Conservation (phyloP, 805 yeast species). For the Kodamaea fukazawae region DNA sequence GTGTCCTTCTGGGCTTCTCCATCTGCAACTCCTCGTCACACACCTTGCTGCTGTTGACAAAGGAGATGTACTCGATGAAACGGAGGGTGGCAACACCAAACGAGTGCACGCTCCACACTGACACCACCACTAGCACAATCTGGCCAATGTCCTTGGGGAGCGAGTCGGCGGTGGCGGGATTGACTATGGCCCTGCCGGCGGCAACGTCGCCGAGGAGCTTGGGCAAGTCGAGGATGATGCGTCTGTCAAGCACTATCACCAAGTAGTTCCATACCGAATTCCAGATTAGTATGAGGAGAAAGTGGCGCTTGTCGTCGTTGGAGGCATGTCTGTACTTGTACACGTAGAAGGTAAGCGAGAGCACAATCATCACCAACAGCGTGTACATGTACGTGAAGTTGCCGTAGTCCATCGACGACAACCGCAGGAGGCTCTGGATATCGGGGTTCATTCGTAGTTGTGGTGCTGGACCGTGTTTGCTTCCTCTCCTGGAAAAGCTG, state of each 20-base stretch:
- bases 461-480: too few species aligned
- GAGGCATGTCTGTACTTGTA: not conserved
- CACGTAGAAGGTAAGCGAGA: not conserved
- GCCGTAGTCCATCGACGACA: too few species aligned
- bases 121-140: conserved; percentile 10
- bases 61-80: conserved; percentile 17
- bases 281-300: not conserved
- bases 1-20: conserved; percentile 6
- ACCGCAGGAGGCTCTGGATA: too few species aligned
- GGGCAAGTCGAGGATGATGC: conserved; percentile 6
- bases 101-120: conserved; percentile 12
- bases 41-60: conserved; percentile 8
- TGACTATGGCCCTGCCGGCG: conserved; percentile 3
- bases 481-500: too few species aligned
- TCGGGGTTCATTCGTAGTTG: too few species aligned
- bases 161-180: conserved; percentile 3
- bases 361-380: not conserved
- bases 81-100: conserved; percentile 14
- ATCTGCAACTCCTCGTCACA: conserved; percentile 7
- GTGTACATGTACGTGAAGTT: not conserved
- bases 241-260: not conserved
- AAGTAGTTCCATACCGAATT: conserved; percentile 1
- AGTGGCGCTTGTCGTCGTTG: not conserved
- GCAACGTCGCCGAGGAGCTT: not conserved
- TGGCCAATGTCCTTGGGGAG: conserved; percentile 13